phyloP scores from a whole-genome alignment of 2,329 filamentous ascomycete species.

The Cordyceps pruinosa region DNA sequence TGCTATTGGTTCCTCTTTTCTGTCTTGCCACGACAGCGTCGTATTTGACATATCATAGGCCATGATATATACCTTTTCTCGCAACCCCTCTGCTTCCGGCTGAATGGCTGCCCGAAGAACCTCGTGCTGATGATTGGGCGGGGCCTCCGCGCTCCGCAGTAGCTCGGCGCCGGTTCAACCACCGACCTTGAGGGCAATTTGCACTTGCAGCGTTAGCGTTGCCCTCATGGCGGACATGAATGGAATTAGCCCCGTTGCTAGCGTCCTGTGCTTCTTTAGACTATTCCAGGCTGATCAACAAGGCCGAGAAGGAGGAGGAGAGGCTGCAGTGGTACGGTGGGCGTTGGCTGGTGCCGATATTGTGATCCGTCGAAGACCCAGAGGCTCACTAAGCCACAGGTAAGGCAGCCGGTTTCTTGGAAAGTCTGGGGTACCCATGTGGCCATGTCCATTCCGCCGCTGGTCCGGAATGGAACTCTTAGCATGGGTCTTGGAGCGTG shows the following conservation, averaged over 20 bases:
- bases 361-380: background rate
- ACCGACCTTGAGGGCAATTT: background rate
- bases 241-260: background rate
- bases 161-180: background rate
- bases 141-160: background rate
- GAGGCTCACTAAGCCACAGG: background rate
- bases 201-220: background rate
- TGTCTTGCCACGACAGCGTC: background rate
- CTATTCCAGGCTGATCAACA: background rate
- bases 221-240: background rate
- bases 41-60: background rate
- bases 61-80: background rate
- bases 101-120: background rate
- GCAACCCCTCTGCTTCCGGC: background rate
- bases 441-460: background rate
- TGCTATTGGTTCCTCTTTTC: background rate
- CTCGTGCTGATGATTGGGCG: background rate
- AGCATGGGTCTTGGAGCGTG: background rate
- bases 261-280: background rate
- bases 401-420: background rate
- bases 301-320: background rate
- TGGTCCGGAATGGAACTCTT: background rate
- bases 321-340: background rate
- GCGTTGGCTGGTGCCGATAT: background rate
- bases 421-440: background rate